Conservation (phyloP, 495 filamentous ascomycete species). For the Parathielavia hyrcaniae region DNA sequence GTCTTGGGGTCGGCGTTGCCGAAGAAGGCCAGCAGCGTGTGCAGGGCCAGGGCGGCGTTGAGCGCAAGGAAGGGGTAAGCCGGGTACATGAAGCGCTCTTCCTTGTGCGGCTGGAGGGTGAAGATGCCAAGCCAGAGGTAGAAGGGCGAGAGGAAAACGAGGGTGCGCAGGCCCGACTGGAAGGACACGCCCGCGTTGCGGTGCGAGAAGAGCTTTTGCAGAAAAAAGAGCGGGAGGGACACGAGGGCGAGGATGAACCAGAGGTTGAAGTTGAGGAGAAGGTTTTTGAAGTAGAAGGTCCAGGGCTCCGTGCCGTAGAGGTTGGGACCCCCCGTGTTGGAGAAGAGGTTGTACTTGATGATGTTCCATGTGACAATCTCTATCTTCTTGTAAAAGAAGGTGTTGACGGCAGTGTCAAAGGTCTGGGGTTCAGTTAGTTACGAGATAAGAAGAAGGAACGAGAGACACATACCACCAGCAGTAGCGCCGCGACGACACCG, state of each 20-base stretch:
- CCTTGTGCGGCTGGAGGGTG: conserved; percentile 89
- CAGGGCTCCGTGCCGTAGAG: conserved; percentile 97
- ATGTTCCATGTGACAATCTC: conserved; percentile 85
- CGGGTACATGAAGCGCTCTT: conserved; percentile 98
- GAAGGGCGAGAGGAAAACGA: conserved; percentile 74
- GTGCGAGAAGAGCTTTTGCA: conserved; percentile 44
- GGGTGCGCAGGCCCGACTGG: conserved; percentile 55
- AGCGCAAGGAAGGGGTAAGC: conserved; percentile 89
- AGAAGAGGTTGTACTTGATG: conserved; percentile 90
- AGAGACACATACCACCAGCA: conserved; percentile 59
- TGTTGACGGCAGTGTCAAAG: conserved; percentile 61
- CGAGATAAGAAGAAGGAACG: conserved; percentile 16
- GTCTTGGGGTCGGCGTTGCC: conserved; percentile 61
- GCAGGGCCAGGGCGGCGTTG: conserved; percentile 79
- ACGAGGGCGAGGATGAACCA: conserved; percentile 83
- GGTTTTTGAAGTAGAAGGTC: conserved; percentile 92
- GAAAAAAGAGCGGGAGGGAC: conserved; percentile 54
- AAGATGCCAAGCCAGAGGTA: conserved; percentile 95
- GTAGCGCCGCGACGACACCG: conserved; percentile 58
- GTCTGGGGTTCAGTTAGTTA: conserved; percentile 24
- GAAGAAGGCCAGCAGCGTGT: conserved; percentile 66
- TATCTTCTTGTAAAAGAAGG: conserved; percentile 73
- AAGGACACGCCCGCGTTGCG: conserved; percentile 36
- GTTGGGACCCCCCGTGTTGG: conserved; percentile 70
- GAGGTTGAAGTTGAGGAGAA: conserved; percentile 89